A percentile compares a stretch with the other conserved stretches of the same genome.
phyloP scores from a whole-genome alignment of 345 rosid species.

The Eucalyptus pauciflora region DNA sequence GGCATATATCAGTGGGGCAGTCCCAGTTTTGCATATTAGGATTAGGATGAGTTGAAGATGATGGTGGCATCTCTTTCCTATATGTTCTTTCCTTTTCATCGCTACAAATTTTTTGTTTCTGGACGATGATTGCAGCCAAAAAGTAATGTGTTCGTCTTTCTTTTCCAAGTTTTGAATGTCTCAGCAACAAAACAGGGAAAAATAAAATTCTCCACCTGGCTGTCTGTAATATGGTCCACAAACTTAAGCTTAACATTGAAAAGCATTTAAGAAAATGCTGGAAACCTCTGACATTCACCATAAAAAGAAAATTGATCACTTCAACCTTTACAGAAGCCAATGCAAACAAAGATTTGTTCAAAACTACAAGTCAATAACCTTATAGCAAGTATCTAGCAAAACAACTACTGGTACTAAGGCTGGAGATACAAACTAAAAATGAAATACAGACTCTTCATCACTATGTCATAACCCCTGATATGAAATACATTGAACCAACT shows the following conservation, averaged over 20 bases:
- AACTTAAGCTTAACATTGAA: not conserved
- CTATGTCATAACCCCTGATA: not conserved
- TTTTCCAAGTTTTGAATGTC: not conserved
- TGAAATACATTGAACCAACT: not conserved
- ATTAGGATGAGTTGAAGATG: not conserved
- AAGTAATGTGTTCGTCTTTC: not conserved
- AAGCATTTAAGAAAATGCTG: not conserved
- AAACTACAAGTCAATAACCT: not conserved
- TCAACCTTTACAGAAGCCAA: not conserved
- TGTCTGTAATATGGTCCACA: not conserved
- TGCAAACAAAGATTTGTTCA: not conserved
- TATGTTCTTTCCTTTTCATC: not conserved
- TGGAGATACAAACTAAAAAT: not conserved
- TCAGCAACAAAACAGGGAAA: not conserved
- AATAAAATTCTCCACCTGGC: not conserved
- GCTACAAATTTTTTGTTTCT: not conserved
- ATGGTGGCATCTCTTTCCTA: not conserved
- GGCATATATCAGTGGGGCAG: not conserved
- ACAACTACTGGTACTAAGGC: not conserved
- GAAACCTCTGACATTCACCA: not conserved
- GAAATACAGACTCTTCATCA: not conserved
- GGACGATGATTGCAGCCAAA: not conserved
- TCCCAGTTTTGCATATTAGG: not conserved
- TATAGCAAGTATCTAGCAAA: not conserved
- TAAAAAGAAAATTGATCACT: not conserved